A percentile compares a stretch with the other conserved stretches of the same genome.
These are phyloP conservation scores for Polychaeton citri DNA, from an alignment of 2,329 filamentous ascomycete genomes.

Conservation along the genomic window DNA sequence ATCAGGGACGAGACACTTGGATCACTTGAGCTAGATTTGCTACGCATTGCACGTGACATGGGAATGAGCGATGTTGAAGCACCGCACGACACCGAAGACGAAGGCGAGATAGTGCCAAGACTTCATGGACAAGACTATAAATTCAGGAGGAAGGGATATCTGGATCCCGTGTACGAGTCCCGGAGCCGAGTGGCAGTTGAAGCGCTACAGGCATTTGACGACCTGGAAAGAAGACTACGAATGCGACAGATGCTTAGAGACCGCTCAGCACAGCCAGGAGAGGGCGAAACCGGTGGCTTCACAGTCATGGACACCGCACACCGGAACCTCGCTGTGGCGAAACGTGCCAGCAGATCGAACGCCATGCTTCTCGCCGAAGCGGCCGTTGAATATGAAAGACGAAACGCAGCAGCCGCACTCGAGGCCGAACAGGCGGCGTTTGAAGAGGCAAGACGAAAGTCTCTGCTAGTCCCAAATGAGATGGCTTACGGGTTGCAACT, in stretches of 20 bases:
- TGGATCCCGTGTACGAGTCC: slow-evolving; percentile 16
- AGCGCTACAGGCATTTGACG: slow-evolving; percentile 9
- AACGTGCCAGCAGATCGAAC: slow-evolving; percentile 20
- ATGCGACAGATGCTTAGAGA: slow-evolving; percentile 18
- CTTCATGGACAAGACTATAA: slow-evolving; percentile 21
- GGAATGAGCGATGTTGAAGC: slow-evolving; percentile 6
- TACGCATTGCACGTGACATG: slow-evolving; percentile 12
- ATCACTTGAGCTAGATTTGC: slow-evolving; percentile 16
- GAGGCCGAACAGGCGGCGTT: neutral
- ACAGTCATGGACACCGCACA: slow-evolving; percentile 28
- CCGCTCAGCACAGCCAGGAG: slow-evolving; percentile 7
- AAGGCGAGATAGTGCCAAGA: slow-evolving; percentile 24
- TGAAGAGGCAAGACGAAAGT: neutral
- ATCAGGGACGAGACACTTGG: slow-evolving; percentile 15
- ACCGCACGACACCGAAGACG: slow-evolving; percentile 17
- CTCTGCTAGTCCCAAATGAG: neutral
- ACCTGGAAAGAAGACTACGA: slow-evolving; percentile 11
- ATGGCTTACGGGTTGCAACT: slow-evolving; percentile 6
- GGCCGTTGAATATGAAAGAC: slow-evolving; percentile 19
- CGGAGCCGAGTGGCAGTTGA: slow-evolving; percentile 16
- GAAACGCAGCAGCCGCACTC: neutral
- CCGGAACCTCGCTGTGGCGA: slow-evolving; percentile 26
- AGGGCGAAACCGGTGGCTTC: slow-evolving; percentile 22
- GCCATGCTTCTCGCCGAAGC: slow-evolving; percentile 22
- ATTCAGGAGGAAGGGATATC: slow-evolving; percentile 9